Evolutionary conservation across 345 rosid species (phyloP).

Genomic region (Eucalyptus virginea): DNA sequence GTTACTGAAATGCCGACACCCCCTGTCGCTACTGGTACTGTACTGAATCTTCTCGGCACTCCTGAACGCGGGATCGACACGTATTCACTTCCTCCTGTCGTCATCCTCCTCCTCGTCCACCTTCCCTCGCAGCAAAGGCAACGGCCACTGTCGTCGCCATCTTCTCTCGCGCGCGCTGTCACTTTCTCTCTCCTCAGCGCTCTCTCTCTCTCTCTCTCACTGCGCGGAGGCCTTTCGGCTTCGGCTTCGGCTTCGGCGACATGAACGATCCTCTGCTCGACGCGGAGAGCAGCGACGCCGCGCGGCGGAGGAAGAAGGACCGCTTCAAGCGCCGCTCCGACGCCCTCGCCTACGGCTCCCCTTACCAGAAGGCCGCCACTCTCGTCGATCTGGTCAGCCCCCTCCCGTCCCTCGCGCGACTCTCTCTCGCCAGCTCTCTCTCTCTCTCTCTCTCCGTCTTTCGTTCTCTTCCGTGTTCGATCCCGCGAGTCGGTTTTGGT

Average conservation of each 20-base stretch:
- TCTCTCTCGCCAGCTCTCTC: neutral
- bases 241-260: neutral
- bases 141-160: neutral
- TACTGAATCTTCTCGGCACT: too few species aligned
- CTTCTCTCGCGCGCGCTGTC: neutral
- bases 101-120: too few species aligned
- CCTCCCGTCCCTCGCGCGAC: neutral
- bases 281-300: slow-evolving; percentile 12
- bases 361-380: slow-evolving; percentile 83
- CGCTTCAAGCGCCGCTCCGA: slow-evolving; percentile 42
- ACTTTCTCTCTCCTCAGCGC: neutral
- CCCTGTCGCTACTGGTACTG: neutral
- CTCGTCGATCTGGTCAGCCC: slow-evolving; percentile 85
- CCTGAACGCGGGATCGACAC: too few species aligned
- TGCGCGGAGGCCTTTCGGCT: neutral
- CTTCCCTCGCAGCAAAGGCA: neutral
- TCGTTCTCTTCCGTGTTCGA: neutral
- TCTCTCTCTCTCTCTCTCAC: neutral
- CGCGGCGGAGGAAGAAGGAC: slow-evolving; percentile 5
- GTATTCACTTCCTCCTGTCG: too few species aligned
- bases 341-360: slow-evolving; percentile 71
- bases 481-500: neutral
- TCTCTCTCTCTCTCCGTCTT: neutral
- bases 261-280: slow-evolving; percentile 19
- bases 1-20: neutral